Evolutionary conservation across 495 filamentous ascomycete species (phyloP), one percentile per base, ranked within the genome.

Genomic region (Xylona heveae): DNA sequence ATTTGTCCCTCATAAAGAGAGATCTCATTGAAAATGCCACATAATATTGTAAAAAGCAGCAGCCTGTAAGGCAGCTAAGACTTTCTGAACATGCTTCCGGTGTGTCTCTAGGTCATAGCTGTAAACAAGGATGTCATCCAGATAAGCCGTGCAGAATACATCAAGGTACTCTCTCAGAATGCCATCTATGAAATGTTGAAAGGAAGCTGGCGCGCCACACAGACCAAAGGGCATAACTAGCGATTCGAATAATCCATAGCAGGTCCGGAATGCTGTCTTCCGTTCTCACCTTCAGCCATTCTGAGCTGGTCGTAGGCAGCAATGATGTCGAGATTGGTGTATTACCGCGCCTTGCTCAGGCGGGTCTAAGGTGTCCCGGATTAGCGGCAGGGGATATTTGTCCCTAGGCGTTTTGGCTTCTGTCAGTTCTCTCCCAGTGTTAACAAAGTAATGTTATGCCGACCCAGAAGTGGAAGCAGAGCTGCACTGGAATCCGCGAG

Each of bases 61-160:
- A n/a, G n/a, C n/a, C n/a, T n/a, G n/a, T n/a, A n/a, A n/a, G n/a
- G n/a, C n/a, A n/a, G n/a, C n/a, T n/a, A 53, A 36, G n/a, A 52
- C 38, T 24, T 35, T 27, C 10, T 26, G n/a, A 4, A 53, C 42
- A 21, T 48, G 25, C 7, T 34, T 15, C 2, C 34, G 13, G 28
- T 56, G 35, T 19, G 51, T 16, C 22, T 40, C 19, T 13, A 43
- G 19, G 4, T 7, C 20, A 16, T 47, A 18, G 21, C 34, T 37
- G 35, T 44, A 56, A 18, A 59, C 49, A 0, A 58, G 28, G 22
- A 57, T 43, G 21, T 59, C 38, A 28, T 59, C 45, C 0, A 58
- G 21, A 32, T 52, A 59, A 2, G 30, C 45, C 12, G 39, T 36
- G 17, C 20, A 38, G 28, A 56, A 57, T 0, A 23, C 19, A 29